Base-by-base conservation (phyloP, 1,139 yeast species). In the Taphrina betulina region DNA sequence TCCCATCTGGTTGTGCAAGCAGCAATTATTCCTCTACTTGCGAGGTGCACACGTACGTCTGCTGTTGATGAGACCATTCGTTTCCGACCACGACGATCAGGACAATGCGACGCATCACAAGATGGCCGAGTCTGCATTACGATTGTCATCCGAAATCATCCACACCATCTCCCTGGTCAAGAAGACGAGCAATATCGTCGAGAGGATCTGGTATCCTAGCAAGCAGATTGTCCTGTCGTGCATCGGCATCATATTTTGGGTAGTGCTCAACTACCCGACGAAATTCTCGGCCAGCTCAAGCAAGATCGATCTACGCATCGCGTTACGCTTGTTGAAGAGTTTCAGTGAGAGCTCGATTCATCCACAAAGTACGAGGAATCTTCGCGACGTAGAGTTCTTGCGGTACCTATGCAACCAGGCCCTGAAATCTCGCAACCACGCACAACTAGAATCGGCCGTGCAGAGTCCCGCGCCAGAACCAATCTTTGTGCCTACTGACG, bases 231-330 rank as follows among this genome's bases (percentile, higher is more conserved):
- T 50, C 19, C 26, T 50, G 54, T 40, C 54, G 41, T 38, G 46
- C 10, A 33, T 50, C 34, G 37, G 46, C 24, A 38, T 29, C 41
- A 50, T 50, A 38, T 50, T 50, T 19, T 38, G 45, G 41, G 36
- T 41, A 16, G 54, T 50, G 17, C 41, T 50, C 41, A 40, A 38
- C 14, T 50, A 40, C 23, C 40, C 44, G 17, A 23, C 38, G 10
- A 50, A 50, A 17, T 50, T 50, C 29, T 31, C 45, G 5, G 54
- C 54, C 20, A 42, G 40, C 16, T 38, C 54, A 22, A 38, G 46
- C 17, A 50, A 50, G 17, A 46, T 42, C 26, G 54, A 50, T 31
- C 33, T 50, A n/a, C 45, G 54, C n/a, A 46, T 50, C 16, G 54
- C 54, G 12, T 23, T 50, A 3, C 38, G 36, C 17, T 20, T 38